phyloP scores from a whole-genome alignment of 1,284 basidiomycete genomes.

The Moesziomyces antarcticus region DNA sequence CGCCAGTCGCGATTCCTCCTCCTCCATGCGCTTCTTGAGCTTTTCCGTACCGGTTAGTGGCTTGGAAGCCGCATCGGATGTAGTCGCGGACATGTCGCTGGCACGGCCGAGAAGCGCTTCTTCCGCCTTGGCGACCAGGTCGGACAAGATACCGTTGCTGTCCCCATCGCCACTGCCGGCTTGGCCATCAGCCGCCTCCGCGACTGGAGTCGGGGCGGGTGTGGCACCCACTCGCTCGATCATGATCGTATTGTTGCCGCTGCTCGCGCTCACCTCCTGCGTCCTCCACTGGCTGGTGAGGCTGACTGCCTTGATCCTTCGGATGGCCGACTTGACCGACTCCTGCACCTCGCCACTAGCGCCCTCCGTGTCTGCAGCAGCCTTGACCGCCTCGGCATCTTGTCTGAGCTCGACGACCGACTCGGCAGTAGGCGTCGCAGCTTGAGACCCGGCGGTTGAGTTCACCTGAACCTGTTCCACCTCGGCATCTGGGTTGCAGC shows the following conservation, averaged over 20 bases:
- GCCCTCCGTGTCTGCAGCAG: conserved; percentile 1
- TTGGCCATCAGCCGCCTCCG: neutral
- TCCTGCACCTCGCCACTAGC: conserved; percentile 9
- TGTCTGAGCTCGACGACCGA: conserved; percentile 25
- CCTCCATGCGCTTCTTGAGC: conserved; percentile 43
- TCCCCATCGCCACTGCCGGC: conserved; percentile 6
- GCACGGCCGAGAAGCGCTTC: conserved; percentile 22
- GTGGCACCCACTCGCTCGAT: conserved; percentile 39
- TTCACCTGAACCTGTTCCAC: conserved; percentile 23
- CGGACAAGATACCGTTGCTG: conserved; percentile 23
- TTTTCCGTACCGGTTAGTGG: conserved; percentile 16
- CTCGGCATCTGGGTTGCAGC: conserved; percentile 52
- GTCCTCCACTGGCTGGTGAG: conserved; percentile 52
- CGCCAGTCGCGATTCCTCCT: conserved; percentile 38
- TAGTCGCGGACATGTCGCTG: neutral
- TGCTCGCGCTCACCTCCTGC: conserved; percentile 38
- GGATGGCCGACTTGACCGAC: conserved; percentile 38
- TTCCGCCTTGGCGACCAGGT: conserved; percentile 40
- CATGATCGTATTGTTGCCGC: conserved; percentile 50
- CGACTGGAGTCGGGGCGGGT: neutral
- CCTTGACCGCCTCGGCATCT: conserved; percentile 29
- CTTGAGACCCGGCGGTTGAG: neutral
- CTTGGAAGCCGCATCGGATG: neutral
- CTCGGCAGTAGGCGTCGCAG: conserved; percentile 13
- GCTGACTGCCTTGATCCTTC: conserved; percentile 44